Percentiles rank a stretch among this genome's conserved stretches.
phyloP scores from a whole-genome alignment of 1,139 yeast genomes.

The Blastobotrys persicus region DNA sequence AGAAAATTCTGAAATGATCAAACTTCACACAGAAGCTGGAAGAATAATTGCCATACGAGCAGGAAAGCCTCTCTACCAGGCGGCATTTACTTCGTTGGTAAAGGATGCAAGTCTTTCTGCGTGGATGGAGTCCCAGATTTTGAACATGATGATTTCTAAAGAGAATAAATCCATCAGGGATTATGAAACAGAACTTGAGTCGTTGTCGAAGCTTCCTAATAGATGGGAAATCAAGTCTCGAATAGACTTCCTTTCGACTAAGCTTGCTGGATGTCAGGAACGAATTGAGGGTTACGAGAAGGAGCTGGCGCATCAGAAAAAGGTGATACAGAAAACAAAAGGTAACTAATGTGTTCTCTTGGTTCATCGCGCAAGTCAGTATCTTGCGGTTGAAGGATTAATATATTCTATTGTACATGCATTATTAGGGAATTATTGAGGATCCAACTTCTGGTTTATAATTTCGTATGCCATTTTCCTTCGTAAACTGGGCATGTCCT shows the following conservation, averaged over 20 bases:
- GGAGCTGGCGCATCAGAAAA: conserved; percentile 26
- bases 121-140: conserved; percentile 61
- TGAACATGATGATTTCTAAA: conserved; percentile 51
- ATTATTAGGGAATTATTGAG: background rate
- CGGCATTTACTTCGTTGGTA: conserved; percentile 71
- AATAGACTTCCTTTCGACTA: conserved; percentile 60
- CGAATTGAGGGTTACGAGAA: conserved; percentile 47
- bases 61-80: conserved; percentile 80
- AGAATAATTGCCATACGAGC: conserved; percentile 63
- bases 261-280: conserved; percentile 49
- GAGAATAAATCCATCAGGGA: conserved; percentile 65
- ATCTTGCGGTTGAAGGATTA: background rate
- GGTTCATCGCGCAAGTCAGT: too few species aligned
- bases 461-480: conserved; percentile 63
- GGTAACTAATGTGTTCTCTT: too few species aligned
- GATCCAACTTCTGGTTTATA: conserved; percentile 11
- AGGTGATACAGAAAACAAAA: conserved; percentile 13
- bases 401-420: conserved; percentile 8
- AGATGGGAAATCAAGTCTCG: conserved; percentile 55
- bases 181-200: conserved; percentile 69
- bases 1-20: conserved; percentile 75
- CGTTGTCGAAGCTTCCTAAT: conserved; percentile 50
- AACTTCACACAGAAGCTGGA: conserved; percentile 71
- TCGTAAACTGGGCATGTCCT: conserved; percentile 69
- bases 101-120: conserved; percentile 56